These are phyloP conservation scores for Lodderomyces margitis DNA, from an alignment of 1,139 yeast species.

Conservation along the genomic window DNA sequence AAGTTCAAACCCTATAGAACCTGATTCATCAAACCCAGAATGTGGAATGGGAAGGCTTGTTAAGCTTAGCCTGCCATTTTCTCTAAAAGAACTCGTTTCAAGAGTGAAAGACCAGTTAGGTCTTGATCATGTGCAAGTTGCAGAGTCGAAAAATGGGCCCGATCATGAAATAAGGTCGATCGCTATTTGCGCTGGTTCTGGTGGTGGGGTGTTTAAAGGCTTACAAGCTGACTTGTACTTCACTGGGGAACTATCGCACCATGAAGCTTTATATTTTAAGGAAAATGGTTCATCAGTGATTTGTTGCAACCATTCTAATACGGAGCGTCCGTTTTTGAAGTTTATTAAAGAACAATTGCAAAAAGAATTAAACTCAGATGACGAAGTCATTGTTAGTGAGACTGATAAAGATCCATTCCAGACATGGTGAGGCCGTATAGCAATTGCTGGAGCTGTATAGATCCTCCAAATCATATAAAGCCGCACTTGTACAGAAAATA, in stretches of 20 bases:
- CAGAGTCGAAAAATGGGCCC: conserved; percentile 37
- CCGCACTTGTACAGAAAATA: neutral
- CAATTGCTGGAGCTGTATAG: neutral
- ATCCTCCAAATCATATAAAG: no score
- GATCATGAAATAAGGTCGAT: conserved; percentile 36
- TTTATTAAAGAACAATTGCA: conserved; percentile 50
- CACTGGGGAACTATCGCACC: conserved; percentile 95
- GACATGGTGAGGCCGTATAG: conserved; percentile 36
- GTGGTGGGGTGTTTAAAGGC: conserved; percentile 65
- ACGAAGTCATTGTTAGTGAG: conserved; percentile 46
- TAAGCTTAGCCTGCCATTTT: conserved; percentile 41
- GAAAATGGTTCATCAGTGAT: conserved; percentile 77
- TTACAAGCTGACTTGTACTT: conserved; percentile 72
- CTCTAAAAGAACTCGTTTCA: conserved; percentile 45
- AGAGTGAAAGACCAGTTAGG: conserved; percentile 56
- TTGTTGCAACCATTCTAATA: conserved; percentile 84
- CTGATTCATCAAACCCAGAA: conserved; percentile 30
- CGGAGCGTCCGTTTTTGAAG: conserved; percentile 80
- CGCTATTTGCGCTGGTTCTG: conserved; percentile 98
- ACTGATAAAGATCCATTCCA: conserved; percentile 58
- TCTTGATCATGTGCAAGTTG: conserved; percentile 63
- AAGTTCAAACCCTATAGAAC: conserved; percentile 28
- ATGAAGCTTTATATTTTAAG: conserved; percentile 70
- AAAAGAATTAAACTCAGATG: conserved; percentile 35
- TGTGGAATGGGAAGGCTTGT: conserved; percentile 87